Evolutionary conservation across 306 rosid species (phyloP).

Genomic region (Pyrus betulifolia): DNA sequence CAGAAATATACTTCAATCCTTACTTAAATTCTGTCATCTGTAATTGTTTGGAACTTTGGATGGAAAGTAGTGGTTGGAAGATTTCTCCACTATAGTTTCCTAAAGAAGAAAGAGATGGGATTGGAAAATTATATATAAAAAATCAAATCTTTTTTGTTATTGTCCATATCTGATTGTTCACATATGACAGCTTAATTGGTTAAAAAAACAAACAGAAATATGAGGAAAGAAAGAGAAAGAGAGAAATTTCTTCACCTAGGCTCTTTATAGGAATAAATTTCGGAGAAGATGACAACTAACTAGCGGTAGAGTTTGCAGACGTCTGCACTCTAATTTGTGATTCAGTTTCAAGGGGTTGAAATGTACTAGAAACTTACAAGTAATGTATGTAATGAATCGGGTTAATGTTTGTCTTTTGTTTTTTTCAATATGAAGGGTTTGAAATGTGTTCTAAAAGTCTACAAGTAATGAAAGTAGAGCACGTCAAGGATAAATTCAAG

Average conservation of each 20-base stretch:
- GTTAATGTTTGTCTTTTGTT: neutral
- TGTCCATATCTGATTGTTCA: constrained; percentile 9
- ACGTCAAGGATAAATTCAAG: neutral
- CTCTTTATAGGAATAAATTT: neutral
- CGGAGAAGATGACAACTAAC: neutral
- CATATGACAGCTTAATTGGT: neutral
- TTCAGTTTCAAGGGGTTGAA: neutral
- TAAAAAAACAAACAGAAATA: neutral
- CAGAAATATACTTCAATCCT: neutral
- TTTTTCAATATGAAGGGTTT: neutral
- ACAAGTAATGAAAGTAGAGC: neutral
- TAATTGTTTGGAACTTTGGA: neutral
- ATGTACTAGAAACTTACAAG: neutral
- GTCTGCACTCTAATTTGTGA: neutral
- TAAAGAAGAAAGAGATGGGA: neutral
- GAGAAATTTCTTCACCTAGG: neutral
- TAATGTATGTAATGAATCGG: neutral
- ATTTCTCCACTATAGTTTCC: neutral
- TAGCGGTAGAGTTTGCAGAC: neutral
- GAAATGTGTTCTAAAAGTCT: neutral
- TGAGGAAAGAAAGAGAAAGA: neutral
- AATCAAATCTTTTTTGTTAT: neutral
- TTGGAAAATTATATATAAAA: neutral
- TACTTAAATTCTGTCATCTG: neutral
- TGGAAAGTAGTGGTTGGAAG: neutral